phyloP scores from a whole-genome alignment of 495 filamentous ascomycete genomes.

The Penicillium soppii region DNA sequence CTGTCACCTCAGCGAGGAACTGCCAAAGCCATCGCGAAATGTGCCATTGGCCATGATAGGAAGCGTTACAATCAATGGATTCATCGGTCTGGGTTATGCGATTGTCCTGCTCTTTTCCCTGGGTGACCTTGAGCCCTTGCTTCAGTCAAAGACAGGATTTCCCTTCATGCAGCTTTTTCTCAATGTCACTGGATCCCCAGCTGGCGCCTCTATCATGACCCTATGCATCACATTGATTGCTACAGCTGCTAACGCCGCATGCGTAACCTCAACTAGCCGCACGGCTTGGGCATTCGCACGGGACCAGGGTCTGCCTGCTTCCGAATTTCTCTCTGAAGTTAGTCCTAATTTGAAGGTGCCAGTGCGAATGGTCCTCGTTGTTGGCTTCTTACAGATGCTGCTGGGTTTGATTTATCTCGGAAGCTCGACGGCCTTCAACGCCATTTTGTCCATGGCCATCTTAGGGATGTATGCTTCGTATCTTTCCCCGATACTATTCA shows the following conservation, averaged over 20 bases:
- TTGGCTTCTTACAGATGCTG: slow-evolving; percentile 26
- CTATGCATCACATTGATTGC: slow-evolving; percentile 19
- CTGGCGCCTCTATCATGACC: slow-evolving; percentile 34
- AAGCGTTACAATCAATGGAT: slow-evolving; percentile 43
- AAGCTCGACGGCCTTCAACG: slow-evolving; percentile 44
- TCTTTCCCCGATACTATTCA: slow-evolving; percentile 25
- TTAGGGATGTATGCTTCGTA: slow-evolving; percentile 40
- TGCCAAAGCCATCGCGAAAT: slow-evolving; percentile 26
- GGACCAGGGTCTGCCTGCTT: slow-evolving; percentile 17
- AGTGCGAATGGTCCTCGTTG: slow-evolving; percentile 19
- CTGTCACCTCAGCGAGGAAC: slow-evolving; percentile 33
- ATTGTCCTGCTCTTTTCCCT: slow-evolving; percentile 46
- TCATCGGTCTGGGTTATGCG: slow-evolving; percentile 41
- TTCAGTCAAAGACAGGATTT: slow-evolving; percentile 34
- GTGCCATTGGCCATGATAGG: slow-evolving; percentile 45
- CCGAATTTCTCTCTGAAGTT: slow-evolving; percentile 13
- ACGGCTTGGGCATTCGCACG: slow-evolving; percentile 27
- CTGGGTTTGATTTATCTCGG: slow-evolving; percentile 43
- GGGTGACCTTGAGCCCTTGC: slow-evolving; percentile 31
- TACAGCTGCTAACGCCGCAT: slow-evolving; percentile 19
- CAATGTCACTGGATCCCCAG: slow-evolving; percentile 30
- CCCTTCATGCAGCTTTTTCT: slow-evolving; percentile 49
- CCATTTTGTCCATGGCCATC: slow-evolving; percentile 39
- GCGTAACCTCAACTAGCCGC: slow-evolving; percentile 22
- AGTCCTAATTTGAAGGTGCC: slow-evolving; percentile 18